Evolutionary conservation across 306 rosid species (phyloP).

Genomic region (Psophocarpus tetragonolobus): DNA sequence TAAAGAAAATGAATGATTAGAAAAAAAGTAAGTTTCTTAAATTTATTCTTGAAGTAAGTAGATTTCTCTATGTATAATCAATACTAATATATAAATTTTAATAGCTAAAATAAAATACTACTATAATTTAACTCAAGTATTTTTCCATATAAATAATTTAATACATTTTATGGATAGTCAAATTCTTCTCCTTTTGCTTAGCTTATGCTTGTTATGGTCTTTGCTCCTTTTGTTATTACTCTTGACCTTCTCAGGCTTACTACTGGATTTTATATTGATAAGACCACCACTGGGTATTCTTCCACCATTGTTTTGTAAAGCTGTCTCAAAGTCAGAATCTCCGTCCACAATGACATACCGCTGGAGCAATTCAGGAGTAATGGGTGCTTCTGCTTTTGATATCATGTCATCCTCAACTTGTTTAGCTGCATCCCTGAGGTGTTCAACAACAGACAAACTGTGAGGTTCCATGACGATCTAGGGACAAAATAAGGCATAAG

Average conservation of each 20-base stretch:
- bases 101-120: too few species aligned
- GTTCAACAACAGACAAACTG: background rate
- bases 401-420: background rate
- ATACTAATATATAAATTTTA: background rate
- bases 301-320: conserved; percentile 48
- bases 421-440: background rate
- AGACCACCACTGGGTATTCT: conserved; percentile 57
- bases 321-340: conserved; percentile 49
- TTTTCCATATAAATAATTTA: too few species aligned
- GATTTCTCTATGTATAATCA: too few species aligned
- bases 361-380: conserved; percentile 31
- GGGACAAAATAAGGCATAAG: too few species aligned
- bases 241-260: conserved; percentile 38
- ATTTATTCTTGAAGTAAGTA: too few species aligned
- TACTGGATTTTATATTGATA: conserved; percentile 55
- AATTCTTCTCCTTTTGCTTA: conserved; percentile 44
- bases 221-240: conserved; percentile 52
- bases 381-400: background rate
- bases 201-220: conserved; percentile 41
- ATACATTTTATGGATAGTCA: background rate
- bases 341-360: conserved; percentile 43
- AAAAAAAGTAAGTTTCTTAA: too few species aligned
- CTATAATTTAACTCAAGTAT: too few species aligned
- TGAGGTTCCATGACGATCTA: background rate
- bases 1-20: too few species aligned